Evolutionary conservation across 2,329 filamentous ascomycete species (phyloP).

Genomic region (Botrytis fragariae): DNA sequence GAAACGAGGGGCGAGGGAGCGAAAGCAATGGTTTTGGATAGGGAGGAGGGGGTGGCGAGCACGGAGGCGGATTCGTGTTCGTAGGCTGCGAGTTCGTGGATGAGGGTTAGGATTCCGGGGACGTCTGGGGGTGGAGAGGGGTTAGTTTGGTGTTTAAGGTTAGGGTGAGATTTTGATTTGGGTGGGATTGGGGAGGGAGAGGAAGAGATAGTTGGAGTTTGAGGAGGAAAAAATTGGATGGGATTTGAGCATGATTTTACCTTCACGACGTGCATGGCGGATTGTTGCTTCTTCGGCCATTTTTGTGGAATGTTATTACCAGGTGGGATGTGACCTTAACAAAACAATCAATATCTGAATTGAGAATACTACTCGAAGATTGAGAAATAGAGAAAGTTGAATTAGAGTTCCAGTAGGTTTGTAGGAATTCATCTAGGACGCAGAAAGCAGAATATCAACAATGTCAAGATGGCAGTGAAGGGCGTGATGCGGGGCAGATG

Average conservation of each 20-base stretch:
- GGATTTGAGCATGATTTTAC: neutral
- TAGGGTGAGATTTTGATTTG: neutral
- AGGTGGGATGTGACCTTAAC: neutral
- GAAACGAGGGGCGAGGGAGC: conserved; percentile 49
- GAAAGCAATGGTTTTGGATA: conserved; percentile 76
- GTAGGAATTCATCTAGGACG: neutral
- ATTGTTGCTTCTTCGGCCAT: conserved; percentile 12
- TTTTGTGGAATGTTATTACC: neutral
- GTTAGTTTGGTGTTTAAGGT: neutral
- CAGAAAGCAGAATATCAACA: neutral
- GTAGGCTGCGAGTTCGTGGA: conserved; percentile 84
- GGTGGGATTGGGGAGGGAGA: neutral
- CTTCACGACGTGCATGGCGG: conserved; percentile 15
- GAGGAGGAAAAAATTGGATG: neutral
- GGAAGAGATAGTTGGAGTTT: neutral
- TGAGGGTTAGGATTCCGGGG: conserved; percentile 73
- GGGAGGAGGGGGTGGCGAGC: conserved; percentile 72
- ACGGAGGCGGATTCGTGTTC: conserved; percentile 74
- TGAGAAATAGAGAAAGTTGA: neutral
- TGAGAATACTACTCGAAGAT: neutral
- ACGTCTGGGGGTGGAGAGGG: conserved; percentile 57
- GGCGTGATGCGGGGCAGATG: neutral
- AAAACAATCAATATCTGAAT: neutral
- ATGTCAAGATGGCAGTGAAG: neutral
- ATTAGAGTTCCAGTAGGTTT: neutral